Base-by-base conservation (phyloP, 805 yeast genomes). In the Hanseniaspora taiwanica region DNA sequence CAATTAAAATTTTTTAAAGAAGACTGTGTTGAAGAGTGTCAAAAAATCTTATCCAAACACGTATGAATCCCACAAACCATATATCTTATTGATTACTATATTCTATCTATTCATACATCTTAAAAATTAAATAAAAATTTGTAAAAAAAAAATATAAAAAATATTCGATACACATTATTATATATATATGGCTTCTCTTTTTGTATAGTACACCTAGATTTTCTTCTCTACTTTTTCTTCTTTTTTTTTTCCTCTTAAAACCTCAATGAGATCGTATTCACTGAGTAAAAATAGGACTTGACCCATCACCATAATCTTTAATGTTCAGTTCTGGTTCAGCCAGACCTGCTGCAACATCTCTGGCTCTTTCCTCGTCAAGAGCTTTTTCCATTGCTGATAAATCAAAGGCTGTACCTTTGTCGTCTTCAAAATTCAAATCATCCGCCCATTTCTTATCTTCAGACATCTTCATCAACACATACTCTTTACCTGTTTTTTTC, bases 271-370 rank as follows among this genome's bases (percentile, higher is more conserved):
- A n/a, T n/a, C n/a, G n/a, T n/a, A 24, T 24, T 24, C 12, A 12
- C 27, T 24, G 8, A 8, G 56, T 63, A 44, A 64, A 65, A 12
- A 60, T 53, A 38, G 63, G 56, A 45, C 60, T 58, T 39, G 56
- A 47, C 53, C 84, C 87, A 58, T 80, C 84, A 55, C 87, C 87
- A 49, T 79, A 79, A 59, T 79, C 87, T 55, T 73, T 78, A 48
- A 77, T 69, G 39, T 65, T 67, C 36, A 53, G 63, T 32, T 56
- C 60, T 33, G 54, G 56, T 32, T 59, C 61, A 8, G 14, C 29
- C 5, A 12, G 21, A 27, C 9, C 23, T 36, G 24, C 38, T 36
- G 27, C 38, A 9, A 8, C 14, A 8, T 9, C 17, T 23, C 19
- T 9, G n/a, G 20, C 23, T 6, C 35, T 19, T 16, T 41, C 57